Base-by-base conservation (phyloP, 2,329 filamentous ascomycete genomes). In the Claviceps sorghi region DNA sequence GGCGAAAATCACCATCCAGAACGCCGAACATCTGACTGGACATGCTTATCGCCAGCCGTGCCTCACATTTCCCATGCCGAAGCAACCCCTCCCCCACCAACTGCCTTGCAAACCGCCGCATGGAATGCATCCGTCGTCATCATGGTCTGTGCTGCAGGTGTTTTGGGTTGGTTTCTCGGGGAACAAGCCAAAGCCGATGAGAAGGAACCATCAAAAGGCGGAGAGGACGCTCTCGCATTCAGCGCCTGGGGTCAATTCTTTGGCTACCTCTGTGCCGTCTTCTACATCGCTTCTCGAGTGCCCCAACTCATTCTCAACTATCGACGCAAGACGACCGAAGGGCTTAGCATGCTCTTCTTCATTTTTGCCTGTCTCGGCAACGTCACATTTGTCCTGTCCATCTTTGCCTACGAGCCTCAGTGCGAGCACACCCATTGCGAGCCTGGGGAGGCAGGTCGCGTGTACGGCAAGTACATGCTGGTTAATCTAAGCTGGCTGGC, bases 341-440 rank as follows among this genome's bases (percentile, higher is more conserved):
- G 93, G 3, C 84, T 98, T 21, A 91, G 86, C 58, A 82, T 96
- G 70, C 77, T 97, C 11, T 98, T 97, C 70, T 97, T 97, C 72
- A 74, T 97, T 22, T 97, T 98, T 65, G 93, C 93, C 4, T 97
- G 91, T 64, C 80, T 97, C 6, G 93, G 93, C 2, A 98, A 98
- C 65, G 67, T 95, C 58, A 96, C 90, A 0, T 97, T 94, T 62
- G 90, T 96, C 19, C 72, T 95, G 40, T 90, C 84, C 40, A 97
- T 98, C 59, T 77, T 97, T 57, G 90, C 89, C 1, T 97, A 89
- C 62, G 87, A 90, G 54, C 88, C 90, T 0, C 72, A 77, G 32
- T 95, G 88, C 57, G 65, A 64, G 32, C 63, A 63, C 29, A 59
- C 69, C 58, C 54, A 65, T 15, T 95, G 90, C 69, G 66, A 65